A percentile compares a stretch with the other conserved stretches of the same genome.
phyloP scores from a whole-genome alignment of 257 asterid species.

The Petunia axillaris region DNA sequence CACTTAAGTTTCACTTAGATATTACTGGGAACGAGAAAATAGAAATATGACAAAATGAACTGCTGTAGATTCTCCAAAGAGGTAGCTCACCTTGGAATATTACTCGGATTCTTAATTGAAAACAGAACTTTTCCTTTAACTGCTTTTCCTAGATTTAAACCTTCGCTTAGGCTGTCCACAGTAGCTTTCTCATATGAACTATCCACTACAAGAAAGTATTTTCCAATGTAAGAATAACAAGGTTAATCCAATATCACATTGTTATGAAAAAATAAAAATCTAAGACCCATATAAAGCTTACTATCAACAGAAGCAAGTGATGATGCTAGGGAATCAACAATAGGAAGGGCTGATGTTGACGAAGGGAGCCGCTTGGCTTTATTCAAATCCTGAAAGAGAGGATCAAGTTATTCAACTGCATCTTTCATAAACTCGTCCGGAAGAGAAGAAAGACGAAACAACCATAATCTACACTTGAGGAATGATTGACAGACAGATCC shows the following conservation, averaged over 20 bases:
- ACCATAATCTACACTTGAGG: too few relatives aligned
- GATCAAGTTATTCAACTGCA: not conserved
- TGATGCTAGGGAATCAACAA: slow-evolving; percentile 48
- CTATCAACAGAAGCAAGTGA: slow-evolving; percentile 61
- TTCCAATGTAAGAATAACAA: not conserved
- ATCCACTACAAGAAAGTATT: slow-evolving; percentile 50
- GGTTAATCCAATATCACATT: slow-evolving; percentile 19
- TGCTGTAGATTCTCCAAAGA: not conserved
- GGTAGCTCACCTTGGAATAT: slow-evolving; percentile 69
- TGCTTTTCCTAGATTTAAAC: slow-evolving; percentile 75
- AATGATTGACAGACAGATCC: not conserved
- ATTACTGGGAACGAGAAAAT: slow-evolving; percentile 29
- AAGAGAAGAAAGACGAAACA: not conserved
- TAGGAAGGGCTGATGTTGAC: slow-evolving; percentile 25
- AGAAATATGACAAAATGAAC: not conserved
- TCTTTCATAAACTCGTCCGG: slow-evolving; percentile 23
- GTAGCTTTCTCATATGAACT: slow-evolving; percentile 58
- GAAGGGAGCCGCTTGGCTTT: slow-evolving; percentile 18
- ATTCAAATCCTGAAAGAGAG: slow-evolving; percentile 41
- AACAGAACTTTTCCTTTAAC: slow-evolving; percentile 64
- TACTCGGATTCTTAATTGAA: slow-evolving; percentile 60
- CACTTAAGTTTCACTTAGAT: not conserved
- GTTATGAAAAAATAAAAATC: slow-evolving; percentile 24
- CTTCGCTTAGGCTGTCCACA: slow-evolving; percentile 60
- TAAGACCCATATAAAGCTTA: slow-evolving; percentile 42